Base-by-base conservation (phyloP, 352 stramenopile genomes). In the Pythium brachiatum region DNA sequence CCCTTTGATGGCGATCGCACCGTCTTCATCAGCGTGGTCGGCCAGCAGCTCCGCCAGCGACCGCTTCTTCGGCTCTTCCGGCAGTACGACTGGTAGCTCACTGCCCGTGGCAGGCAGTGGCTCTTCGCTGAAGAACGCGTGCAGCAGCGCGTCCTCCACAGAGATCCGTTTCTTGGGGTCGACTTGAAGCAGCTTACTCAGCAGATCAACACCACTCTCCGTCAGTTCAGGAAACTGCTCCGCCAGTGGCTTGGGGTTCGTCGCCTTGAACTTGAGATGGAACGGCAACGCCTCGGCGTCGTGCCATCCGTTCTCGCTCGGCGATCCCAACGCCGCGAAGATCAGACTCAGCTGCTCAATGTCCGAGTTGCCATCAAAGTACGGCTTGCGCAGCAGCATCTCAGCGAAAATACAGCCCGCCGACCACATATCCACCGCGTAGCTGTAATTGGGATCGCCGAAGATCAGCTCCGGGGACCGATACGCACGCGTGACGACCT, bases 321-420 rank as follows among this genome's bases (percentile, higher is more conserved):
- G 85, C 1, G 81, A 89, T 0, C 85, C 85, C 16, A 94, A 73
- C 4, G 73, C 70, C 0, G 72, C 52, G 25, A 94, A 94, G 55
- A 94, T 86, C 62, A 76, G 73, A 60, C 80, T 91, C 20, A 94
- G 71, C 64, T 92, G 81, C 41, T 92, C 86, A 59, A 94, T 92
- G 54, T 92, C 86, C 20, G 85, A 92, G 1, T 68, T 70, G 2
- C 85, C 83, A 21, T 90, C 80, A 8, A 88, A 85, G 32, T 85
- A 76, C 2, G 81, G 74, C 27, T 63, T 63, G 18, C 81, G 78
- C 51, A 90, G 62, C 46, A 92, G 41, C 73, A 94, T 73, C 63
- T 94, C 85, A 2, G 76, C 81, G 46, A 94, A 92, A 53, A 94
- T 86, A 58, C 83, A 94, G 29, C 85, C 85, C 3, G 88, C 69